phyloP scores from a whole-genome alignment of 495 filamentous ascomycete species.

The Hypoxylon lienhwacheense region DNA sequence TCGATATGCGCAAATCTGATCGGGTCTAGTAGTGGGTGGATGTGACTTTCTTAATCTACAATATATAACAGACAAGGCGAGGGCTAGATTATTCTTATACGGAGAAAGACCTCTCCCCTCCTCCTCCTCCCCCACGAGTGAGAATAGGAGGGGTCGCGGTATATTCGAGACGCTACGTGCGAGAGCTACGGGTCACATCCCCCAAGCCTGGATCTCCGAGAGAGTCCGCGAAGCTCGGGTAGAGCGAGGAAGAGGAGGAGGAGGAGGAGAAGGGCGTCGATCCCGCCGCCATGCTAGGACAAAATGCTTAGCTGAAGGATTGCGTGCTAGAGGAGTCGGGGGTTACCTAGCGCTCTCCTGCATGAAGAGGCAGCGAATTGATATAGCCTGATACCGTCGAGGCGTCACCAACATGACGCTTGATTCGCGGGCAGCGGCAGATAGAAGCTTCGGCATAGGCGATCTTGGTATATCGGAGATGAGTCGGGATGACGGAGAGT shows the following conservation, averaged over 20 bases:
- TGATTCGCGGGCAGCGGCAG: slow-evolving; percentile 22
- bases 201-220: slow-evolving; percentile 9
- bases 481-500: slow-evolving; percentile 17
- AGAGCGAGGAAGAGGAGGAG: slow-evolving; percentile 24
- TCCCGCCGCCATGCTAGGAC: slow-evolving; percentile 13
- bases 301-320: slow-evolving; percentile 13
- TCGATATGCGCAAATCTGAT: background rate
- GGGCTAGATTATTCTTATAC: slow-evolving; percentile 2
- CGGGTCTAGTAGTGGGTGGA: too few species aligned
- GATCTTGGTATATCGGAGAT: slow-evolving; percentile 12
- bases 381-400: slow-evolving; percentile 24
- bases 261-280: slow-evolving; percentile 28
- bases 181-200: too few species aligned
- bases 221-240: slow-evolving; percentile 9
- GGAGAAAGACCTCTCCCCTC: background rate
- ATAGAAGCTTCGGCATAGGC: slow-evolving; percentile 7
- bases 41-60: background rate
- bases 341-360: background rate
- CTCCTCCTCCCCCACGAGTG: too few species aligned
- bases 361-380: slow-evolving; percentile 6
- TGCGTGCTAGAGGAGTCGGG: slow-evolving; percentile 15
- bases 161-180: background rate
- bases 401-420: slow-evolving; percentile 9
- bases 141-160: background rate
- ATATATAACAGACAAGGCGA: background rate